phyloP scores from a whole-genome alignment of 495 filamentous ascomycete species.

The Ascobolus immersus region DNA sequence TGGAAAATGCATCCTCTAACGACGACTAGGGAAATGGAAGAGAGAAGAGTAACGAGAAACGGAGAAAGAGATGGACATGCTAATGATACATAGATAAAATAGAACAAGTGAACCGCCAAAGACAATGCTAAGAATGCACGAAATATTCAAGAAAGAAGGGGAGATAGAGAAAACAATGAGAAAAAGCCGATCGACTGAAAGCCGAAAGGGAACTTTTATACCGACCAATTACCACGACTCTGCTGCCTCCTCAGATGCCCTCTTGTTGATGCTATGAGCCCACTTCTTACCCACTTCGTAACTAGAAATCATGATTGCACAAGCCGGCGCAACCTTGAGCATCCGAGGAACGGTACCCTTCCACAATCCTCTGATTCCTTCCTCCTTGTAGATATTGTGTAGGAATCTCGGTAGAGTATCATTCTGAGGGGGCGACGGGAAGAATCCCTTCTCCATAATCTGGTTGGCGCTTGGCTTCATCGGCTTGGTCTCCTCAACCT shows the following conservation, averaged over 20 bases:
- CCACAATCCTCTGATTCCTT: constrained; percentile 61
- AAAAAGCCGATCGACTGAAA: too few relatives aligned
- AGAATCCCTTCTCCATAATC: constrained; percentile 1
- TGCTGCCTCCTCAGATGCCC: constrained; percentile 15
- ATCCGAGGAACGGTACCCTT: constrained; percentile 75
- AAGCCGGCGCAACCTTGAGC: constrained; percentile 83
- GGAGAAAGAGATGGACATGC: too few relatives aligned
- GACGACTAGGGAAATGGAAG: too few relatives aligned
- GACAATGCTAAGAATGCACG: too few relatives aligned
- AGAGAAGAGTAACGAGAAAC: too few relatives aligned
- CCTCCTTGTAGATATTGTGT: constrained; percentile 62
- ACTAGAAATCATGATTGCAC: constrained; percentile 98
- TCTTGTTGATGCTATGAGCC: constrained; percentile 55
- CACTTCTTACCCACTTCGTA: constrained; percentile 89
- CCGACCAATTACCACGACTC: too few relatives aligned
- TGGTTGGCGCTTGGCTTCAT: constrained; percentile 9
- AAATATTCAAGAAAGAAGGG: too few relatives aligned
- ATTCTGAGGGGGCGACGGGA: constrained; percentile 36
- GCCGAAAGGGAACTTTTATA: too few relatives aligned
- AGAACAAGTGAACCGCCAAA: too few relatives aligned
- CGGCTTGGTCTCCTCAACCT: constrained; percentile 37
- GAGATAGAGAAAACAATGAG: too few relatives aligned
- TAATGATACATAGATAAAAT: too few relatives aligned
- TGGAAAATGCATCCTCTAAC: too few relatives aligned
- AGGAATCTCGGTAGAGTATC: constrained; percentile 50